Evolutionary conservation across 2,329 filamentous ascomycete genomes (phyloP).

Genomic region (Pseudocercospora eumusae): DNA sequence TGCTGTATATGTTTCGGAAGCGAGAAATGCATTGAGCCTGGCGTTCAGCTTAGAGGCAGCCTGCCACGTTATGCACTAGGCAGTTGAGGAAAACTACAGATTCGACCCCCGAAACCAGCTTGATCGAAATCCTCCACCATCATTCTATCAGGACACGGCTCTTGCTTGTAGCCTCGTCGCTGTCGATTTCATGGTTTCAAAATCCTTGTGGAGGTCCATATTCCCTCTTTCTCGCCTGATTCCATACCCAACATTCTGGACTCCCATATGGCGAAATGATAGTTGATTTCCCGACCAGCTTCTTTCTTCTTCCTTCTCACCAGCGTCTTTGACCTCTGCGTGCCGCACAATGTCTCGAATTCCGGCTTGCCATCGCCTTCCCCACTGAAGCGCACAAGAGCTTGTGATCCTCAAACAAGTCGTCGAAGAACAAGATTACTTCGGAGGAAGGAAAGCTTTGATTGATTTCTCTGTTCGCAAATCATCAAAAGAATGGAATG

Average conservation of each 20-base stretch:
- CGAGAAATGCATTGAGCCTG: conserved; percentile 4
- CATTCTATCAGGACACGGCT: background rate
- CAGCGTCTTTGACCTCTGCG: conserved; percentile 12
- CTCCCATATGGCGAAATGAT: conserved; percentile 15
- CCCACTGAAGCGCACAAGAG: conserved; percentile 18
- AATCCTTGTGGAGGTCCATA: conserved; percentile 17
- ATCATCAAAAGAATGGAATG: background rate
- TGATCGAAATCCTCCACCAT: background rate
- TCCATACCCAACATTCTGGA: conserved; percentile 13
- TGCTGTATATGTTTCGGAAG: background rate
- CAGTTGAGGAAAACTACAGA: background rate
- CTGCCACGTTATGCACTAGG: background rate
- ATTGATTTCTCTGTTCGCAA: background rate
- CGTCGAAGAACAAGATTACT: conserved; percentile 16
- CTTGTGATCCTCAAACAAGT: conserved; percentile 16
- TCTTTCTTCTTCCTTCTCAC: conserved; percentile 8
- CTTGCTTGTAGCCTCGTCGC: background rate
- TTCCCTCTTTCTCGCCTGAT: background rate
- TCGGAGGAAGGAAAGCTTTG: conserved; percentile 16
- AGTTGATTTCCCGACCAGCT: conserved; percentile 2
- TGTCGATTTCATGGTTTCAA: background rate
- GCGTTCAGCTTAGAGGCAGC: conserved; percentile 4
- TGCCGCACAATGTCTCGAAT: conserved; percentile 1
- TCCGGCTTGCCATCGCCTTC: conserved; percentile 13
- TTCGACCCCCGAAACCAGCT: background rate